These are phyloP conservation scores for Ogataea methylovora DNA, from an alignment of 805 yeast species.

Conservation along the genomic window DNA sequence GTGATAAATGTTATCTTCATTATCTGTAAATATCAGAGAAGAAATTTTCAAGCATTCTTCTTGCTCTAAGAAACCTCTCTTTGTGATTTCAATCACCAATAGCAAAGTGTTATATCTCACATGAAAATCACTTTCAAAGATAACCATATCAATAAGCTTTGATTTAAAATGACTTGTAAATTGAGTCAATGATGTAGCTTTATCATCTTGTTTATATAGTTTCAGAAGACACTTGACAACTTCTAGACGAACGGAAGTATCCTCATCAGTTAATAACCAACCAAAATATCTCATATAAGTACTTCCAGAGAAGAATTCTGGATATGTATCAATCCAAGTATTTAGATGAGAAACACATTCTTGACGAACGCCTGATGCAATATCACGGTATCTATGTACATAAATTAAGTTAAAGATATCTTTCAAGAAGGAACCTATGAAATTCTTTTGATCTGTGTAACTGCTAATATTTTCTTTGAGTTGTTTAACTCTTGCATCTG, in stretches of 20 bases:
- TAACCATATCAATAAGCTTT: conserved; percentile 58
- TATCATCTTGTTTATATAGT: conserved; percentile 34
- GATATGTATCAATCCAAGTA: conserved; percentile 64
- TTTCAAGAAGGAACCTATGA: conserved; percentile 47
- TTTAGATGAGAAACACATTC: conserved; percentile 61
- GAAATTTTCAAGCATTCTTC: conserved; percentile 40
- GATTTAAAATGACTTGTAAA: conserved; percentile 69
- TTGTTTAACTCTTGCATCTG: conserved; percentile 36
- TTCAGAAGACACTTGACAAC: conserved; percentile 49
- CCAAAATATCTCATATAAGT: conserved; percentile 72
- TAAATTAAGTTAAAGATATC: conserved; percentile 65
- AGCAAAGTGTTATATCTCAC: conserved; percentile 46
- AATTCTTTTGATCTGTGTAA: conserved; percentile 41
- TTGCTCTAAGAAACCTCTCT: conserved; percentile 57
- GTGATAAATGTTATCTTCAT: conserved; percentile 17
- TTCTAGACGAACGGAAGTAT: conserved; percentile 53
- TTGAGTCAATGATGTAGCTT: conserved; percentile 62
- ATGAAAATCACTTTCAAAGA: conserved; percentile 44
- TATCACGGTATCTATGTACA: conserved; percentile 73
- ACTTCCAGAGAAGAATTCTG: conserved; percentile 65
- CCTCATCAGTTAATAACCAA: conserved; percentile 75
- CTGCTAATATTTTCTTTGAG: conserved; percentile 34
- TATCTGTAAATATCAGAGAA: conserved; percentile 29
- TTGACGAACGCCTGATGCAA: conserved; percentile 62
- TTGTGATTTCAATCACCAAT: conserved; percentile 47